Evolutionary conservation across 2,329 filamentous ascomycete species (phyloP).

Genomic region (Colletotrichum lindemuthianum): DNA sequence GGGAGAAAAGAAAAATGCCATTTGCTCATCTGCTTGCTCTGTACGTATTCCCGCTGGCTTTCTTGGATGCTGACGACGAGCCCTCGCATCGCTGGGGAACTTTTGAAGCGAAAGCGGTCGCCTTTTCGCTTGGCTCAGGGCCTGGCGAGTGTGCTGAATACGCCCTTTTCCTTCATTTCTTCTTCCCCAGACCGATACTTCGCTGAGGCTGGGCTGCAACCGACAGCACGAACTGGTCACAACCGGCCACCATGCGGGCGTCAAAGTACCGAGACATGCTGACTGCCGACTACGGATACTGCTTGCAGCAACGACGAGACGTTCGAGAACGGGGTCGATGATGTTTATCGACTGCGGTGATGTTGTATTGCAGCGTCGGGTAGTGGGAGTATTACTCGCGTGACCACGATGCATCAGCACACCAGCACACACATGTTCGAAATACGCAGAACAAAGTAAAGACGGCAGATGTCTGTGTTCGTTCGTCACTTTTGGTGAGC

Average conservation of each 20-base stretch:
- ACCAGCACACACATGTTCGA: too few relatives aligned
- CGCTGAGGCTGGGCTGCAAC: not conserved
- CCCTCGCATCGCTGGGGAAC: not conserved
- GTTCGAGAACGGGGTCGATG: not conserved
- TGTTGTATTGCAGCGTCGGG: not conserved
- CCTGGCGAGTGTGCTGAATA: not conserved
- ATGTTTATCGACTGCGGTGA: not conserved
- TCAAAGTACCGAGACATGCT: conserved; percentile 2
- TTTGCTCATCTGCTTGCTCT: not conserved
- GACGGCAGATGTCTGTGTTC: too few relatives aligned
- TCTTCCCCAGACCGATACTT: too few relatives aligned
- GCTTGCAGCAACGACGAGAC: not conserved
- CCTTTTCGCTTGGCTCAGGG: not conserved
- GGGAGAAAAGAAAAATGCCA: not conserved
- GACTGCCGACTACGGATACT: not conserved
- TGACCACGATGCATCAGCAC: too few relatives aligned
- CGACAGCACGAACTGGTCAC: not conserved
- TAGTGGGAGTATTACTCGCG: too few relatives aligned
- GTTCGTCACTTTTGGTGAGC: too few relatives aligned
- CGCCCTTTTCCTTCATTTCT: too few relatives aligned
- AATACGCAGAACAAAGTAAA: too few relatives aligned
- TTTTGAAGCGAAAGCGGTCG: not conserved
- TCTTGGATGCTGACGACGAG: not conserved
- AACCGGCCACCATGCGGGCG: not conserved
- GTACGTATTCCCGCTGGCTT: too few relatives aligned